Evolutionary conservation across 495 filamentous ascomycete genomes (phyloP).

Genomic region (Aspergillus bertholletiae): DNA sequence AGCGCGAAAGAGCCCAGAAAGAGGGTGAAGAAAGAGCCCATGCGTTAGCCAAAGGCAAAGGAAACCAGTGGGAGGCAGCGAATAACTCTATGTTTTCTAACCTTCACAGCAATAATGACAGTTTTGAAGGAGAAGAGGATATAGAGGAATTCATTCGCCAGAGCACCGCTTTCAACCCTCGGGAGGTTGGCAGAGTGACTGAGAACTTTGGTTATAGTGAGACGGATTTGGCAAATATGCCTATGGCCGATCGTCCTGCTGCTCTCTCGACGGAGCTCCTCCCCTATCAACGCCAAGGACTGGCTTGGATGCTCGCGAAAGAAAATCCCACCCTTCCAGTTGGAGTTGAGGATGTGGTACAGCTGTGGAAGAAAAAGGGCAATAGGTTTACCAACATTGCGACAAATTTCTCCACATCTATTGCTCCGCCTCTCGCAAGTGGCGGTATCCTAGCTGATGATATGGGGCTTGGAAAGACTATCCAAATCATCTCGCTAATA

Average conservation of each 20-base stretch:
- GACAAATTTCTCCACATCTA: constrained; percentile 62
- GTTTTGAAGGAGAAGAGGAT: constrained; percentile 32
- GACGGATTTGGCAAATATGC: constrained; percentile 67
- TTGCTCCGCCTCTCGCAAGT: constrained; percentile 60
- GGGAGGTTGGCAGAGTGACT: constrained; percentile 63
- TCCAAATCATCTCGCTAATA: constrained; percentile 82
- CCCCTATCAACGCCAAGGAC: constrained; percentile 79
- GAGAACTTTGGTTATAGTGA: constrained; percentile 69
- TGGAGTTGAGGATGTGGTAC: constrained; percentile 64
- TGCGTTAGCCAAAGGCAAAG: constrained; percentile 37
- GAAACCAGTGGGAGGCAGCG: constrained; percentile 27
- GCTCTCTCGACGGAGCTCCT: constrained; percentile 63
- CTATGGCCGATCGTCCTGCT: constrained; percentile 64
- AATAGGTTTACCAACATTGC: constrained; percentile 69
- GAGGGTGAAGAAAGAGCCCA: constrained; percentile 47
- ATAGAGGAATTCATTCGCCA: constrained; percentile 62
- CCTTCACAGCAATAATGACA: constrained; percentile 23
- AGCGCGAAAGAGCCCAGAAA: constrained; percentile 41
- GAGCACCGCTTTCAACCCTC: constrained; percentile 67
- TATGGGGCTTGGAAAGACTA: constrained; percentile 92
- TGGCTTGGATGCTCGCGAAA: constrained; percentile 77
- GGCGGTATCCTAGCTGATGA: constrained; percentile 90
- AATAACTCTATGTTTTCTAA: constrained; percentile 29
- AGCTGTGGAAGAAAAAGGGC: constrained; percentile 68
- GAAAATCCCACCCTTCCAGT: constrained; percentile 67